Evolutionary conservation across 2,329 filamentous ascomycete genomes (phyloP).

Genomic region (Talaromyces sp.): DNA sequence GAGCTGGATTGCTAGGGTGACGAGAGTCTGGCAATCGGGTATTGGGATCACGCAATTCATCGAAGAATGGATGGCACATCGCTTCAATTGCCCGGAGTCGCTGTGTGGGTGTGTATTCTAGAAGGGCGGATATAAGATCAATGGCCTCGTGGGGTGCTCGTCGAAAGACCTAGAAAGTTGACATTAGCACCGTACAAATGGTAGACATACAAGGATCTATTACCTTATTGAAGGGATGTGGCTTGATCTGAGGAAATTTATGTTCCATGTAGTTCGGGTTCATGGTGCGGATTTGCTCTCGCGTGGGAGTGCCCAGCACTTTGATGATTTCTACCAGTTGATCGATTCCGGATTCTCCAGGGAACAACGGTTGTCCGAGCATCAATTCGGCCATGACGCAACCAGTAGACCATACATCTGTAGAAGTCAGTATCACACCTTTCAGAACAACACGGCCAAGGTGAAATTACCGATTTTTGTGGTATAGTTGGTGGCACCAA

Average conservation of each 20-base stretch:
- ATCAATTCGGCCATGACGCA: slow-evolving; percentile 99
- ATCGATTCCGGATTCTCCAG: slow-evolving; percentile 96
- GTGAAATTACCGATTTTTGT: slow-evolving; percentile 89
- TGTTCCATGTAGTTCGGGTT: slow-evolving; percentile 99
- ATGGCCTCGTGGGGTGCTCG: slow-evolving; percentile 92
- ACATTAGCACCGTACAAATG: not conserved
- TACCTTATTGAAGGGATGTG: slow-evolving; percentile 94
- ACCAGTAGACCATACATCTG: slow-evolving; percentile 98
- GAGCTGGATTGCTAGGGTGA: slow-evolving; percentile 71
- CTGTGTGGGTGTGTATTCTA: slow-evolving; percentile 97
- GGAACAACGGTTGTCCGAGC: slow-evolving; percentile 96
- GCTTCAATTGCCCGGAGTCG: slow-evolving; percentile 88
- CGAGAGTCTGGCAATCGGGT: slow-evolving; percentile 92
- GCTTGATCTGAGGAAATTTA: slow-evolving; percentile 99
- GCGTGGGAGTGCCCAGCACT: slow-evolving; percentile 89
- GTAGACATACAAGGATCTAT: not conserved
- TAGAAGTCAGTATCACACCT: not conserved
- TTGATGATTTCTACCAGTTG: slow-evolving; percentile 99
- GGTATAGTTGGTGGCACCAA: slow-evolving; percentile 98
- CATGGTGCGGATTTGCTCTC: slow-evolving; percentile 99
- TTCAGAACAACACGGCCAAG: not conserved
- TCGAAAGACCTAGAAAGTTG: slow-evolving; percentile 67
- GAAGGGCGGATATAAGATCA: slow-evolving; percentile 83
- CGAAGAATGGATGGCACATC: slow-evolving; percentile 98
- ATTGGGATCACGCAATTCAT: slow-evolving; percentile 86